phyloP scores from a whole-genome alignment of 176 grass and related monocot genomes.

The Secale cereale region DNA sequence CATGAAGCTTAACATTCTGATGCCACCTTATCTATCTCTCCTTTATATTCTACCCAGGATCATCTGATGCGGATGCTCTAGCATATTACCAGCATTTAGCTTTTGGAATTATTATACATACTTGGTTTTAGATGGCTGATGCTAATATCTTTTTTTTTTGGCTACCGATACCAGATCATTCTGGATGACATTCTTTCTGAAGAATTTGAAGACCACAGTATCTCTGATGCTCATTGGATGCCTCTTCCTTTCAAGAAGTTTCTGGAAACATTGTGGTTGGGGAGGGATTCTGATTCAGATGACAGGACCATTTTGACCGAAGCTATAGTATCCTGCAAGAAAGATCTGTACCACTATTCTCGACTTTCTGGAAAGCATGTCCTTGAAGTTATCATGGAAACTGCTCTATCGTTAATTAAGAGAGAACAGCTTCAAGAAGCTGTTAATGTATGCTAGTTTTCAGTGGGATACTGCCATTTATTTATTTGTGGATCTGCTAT shows the following conservation, averaged over 20 bases:
- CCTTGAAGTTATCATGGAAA: constrained; percentile 75
- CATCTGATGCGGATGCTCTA: neutral
- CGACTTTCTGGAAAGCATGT: constrained; percentile 69
- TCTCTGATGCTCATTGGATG: constrained; percentile 46
- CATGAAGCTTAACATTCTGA: no score
- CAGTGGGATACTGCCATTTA: neutral
- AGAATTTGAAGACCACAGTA: constrained; percentile 72
- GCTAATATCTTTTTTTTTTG: constrained; percentile 25
- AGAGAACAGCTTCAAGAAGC: constrained; percentile 80
- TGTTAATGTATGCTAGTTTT: constrained; percentile 68
- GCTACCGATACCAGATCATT: constrained; percentile 40
- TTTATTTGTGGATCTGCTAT: constrained; percentile 6
- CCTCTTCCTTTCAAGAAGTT: constrained; percentile 81
- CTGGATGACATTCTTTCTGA: constrained; percentile 68
- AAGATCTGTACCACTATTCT: constrained; percentile 88
- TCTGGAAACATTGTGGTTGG: constrained; percentile 59
- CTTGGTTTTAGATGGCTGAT: constrained; percentile 20
- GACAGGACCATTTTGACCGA: constrained; percentile 18
- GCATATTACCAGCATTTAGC: constrained; percentile 7
- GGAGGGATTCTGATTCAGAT: constrained; percentile 36
- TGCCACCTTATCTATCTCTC: neutral
- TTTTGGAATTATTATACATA: constrained; percentile 13
- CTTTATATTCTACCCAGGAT: neutral
- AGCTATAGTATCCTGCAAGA: constrained; percentile 64
- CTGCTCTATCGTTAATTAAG: constrained; percentile 72